phyloP scores from a whole-genome alignment of 2,329 filamentous ascomycete species.

The Septoria linicola region DNA sequence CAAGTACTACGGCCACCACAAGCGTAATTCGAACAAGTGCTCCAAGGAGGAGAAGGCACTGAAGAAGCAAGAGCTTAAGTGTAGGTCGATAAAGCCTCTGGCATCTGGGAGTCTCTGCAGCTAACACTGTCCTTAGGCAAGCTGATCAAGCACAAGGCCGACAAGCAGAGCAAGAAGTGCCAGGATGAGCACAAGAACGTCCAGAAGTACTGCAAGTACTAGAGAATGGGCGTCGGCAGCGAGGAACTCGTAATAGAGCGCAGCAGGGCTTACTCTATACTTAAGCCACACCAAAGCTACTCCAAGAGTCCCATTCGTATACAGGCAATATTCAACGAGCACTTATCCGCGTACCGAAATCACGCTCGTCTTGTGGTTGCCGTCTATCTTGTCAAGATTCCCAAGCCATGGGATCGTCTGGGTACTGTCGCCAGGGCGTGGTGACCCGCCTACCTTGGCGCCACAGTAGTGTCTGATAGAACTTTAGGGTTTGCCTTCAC shows the following conservation, averaged over 20 bases:
- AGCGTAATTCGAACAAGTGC: conserved; percentile 2
- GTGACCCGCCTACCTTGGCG: too few species aligned
- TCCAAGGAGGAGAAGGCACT: conserved; percentile 1
- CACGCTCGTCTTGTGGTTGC: too few species aligned
- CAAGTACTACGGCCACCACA: conserved; percentile 1
- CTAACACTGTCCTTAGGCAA: not conserved
- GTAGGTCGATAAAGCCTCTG: not conserved
- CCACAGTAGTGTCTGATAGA: not conserved
- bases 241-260: too few species aligned
- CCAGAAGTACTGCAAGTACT: conserved; percentile 2
- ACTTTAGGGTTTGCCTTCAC: conserved; percentile 3
- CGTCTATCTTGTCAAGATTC: too few species aligned
- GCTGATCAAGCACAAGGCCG: not conserved
- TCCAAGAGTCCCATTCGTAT: too few species aligned
- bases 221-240: not conserved
- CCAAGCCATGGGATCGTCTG: not conserved
- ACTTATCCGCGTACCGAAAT: too few species aligned
- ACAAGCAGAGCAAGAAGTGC: not conserved
- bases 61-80: conserved; percentile 5
- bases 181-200: conserved; percentile 4
- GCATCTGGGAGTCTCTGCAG: not conserved
- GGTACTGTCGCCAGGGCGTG: too few species aligned
- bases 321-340: too few species aligned
- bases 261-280: too few species aligned
- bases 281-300: too few species aligned